These are phyloP conservation scores for Isochrysis galbana DNA, from an alignment of 78 protist species.

Conservation along the genomic window DNA sequence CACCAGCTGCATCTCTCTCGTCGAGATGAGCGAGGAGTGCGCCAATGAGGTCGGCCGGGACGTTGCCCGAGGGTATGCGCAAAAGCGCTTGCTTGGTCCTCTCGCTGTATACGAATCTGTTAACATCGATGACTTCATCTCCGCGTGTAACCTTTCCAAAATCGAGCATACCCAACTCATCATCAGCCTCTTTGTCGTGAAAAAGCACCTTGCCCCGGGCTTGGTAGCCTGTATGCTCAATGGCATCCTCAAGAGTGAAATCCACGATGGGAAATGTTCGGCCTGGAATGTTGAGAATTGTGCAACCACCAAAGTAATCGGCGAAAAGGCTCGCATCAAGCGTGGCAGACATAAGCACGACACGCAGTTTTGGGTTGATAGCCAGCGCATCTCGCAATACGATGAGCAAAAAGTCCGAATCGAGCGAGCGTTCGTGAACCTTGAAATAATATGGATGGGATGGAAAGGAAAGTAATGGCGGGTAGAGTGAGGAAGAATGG, in stretches of 20 bases:
- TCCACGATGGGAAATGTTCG: constrained; percentile 38
- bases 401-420: constrained; percentile 48
- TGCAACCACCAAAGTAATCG: constrained; percentile 18
- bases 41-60: neutral
- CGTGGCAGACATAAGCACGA: constrained; percentile 59
- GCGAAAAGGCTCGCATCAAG: constrained; percentile 19
- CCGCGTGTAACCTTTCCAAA: too few relatives aligned
- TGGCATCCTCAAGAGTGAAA: constrained; percentile 41
- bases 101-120: too few relatives aligned
- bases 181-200: neutral
- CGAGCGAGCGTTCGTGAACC: constrained; percentile 56
- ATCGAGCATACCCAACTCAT: neutral
- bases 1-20: too few relatives aligned
- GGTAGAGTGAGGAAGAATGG: too few relatives aligned
- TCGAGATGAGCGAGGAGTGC: neutral
- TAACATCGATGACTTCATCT: too few relatives aligned
- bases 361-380: neutral
- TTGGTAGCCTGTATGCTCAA: constrained; percentile 23
- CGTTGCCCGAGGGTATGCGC: too few relatives aligned
- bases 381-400: constrained; percentile 23
- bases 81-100: neutral
- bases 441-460: too few relatives aligned
- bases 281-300: constrained; percentile 23
- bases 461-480: too few relatives aligned
- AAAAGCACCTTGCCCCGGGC: neutral